Conservation (phyloP, 441 rosid genomes). For the Viola pubescens region DNA sequence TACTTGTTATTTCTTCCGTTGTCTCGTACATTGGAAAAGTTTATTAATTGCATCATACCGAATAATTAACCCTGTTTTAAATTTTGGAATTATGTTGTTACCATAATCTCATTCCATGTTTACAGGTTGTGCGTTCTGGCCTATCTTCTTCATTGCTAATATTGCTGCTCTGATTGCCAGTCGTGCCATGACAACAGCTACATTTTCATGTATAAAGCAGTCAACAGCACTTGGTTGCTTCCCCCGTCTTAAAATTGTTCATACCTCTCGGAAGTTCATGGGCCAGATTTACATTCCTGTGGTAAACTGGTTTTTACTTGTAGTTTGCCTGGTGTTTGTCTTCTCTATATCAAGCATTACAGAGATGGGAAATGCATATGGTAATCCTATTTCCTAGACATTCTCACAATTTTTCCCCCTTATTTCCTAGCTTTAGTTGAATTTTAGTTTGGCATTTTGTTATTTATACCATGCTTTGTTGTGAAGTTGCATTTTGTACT, state of each 20-base stretch:
- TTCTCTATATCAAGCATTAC: slow-evolving; percentile 68
- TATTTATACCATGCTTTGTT: too few relatives aligned
- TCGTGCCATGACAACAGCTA: slow-evolving; percentile 94
- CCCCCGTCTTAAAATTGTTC: slow-evolving; percentile 94
- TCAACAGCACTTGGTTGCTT: slow-evolving; percentile 93
- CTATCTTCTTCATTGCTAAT: slow-evolving; percentile 68
- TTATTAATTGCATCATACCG: background rate
- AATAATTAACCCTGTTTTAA: slow-evolving; percentile 5
- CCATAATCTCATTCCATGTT: slow-evolving; percentile 10
- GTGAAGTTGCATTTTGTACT: too few relatives aligned
- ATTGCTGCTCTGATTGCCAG: slow-evolving; percentile 93
- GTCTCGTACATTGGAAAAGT: background rate
- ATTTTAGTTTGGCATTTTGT: too few relatives aligned
- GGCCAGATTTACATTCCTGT: slow-evolving; percentile 98
- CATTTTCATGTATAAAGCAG: slow-evolving; percentile 95
- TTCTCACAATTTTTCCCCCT: background rate
- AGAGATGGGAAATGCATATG: slow-evolving; percentile 97
- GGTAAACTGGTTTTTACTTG: slow-evolving; percentile 95
- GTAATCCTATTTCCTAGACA: slow-evolving; percentile 35
- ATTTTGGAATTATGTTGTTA: slow-evolving; percentile 4
- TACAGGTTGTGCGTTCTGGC: slow-evolving; percentile 80
- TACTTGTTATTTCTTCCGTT: background rate
- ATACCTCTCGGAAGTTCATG: slow-evolving; percentile 95
- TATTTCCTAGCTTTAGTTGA: too few relatives aligned
- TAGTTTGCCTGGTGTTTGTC: slow-evolving; percentile 64